Evolutionary conservation across 768 basidiomycete genomes (phyloP).

Genomic region (Suillus tomentosus): DNA sequence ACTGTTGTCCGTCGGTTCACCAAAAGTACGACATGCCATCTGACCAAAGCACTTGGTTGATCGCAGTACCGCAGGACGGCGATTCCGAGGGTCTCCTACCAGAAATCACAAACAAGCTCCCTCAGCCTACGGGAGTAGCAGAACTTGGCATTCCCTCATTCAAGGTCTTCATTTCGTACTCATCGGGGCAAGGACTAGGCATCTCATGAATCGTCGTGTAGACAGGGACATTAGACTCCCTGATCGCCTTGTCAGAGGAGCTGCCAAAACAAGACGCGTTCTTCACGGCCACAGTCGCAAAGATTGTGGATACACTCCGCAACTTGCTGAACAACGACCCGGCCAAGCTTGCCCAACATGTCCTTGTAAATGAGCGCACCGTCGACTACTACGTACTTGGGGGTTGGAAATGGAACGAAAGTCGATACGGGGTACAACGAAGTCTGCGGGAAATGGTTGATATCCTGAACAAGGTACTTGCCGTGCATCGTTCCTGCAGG

Average conservation of each 20-base stretch:
- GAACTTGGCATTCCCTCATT: slow-evolving; percentile 80
- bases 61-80: slow-evolving; percentile 84
- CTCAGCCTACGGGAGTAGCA: slow-evolving; percentile 53
- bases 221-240: slow-evolving; percentile 92
- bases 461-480: slow-evolving; percentile 74
- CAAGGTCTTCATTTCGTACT: slow-evolving; percentile 62
- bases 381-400: slow-evolving; percentile 80
- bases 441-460: slow-evolving; percentile 86
- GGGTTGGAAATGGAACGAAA: slow-evolving; percentile 92
- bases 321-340: slow-evolving; percentile 89
- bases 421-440: slow-evolving; percentile 83
- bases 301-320: slow-evolving; percentile 91
- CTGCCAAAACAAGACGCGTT: slow-evolving; percentile 88
- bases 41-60: slow-evolving; percentile 93
- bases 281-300: slow-evolving; percentile 88
- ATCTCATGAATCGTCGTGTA: slow-evolving; percentile 33
- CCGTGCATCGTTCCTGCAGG: slow-evolving; percentile 1
- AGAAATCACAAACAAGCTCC: slow-evolving; percentile 64
- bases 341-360: slow-evolving; percentile 69
- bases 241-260: slow-evolving; percentile 88
- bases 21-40: slow-evolving; percentile 71
- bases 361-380: slow-evolving; percentile 75
- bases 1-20: slow-evolving; percentile 12
- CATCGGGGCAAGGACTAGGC: slow-evolving; percentile 8
- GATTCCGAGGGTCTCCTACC: slow-evolving; percentile 76